Evolutionary conservation across 768 basidiomycete species (phyloP), one percentile per base, ranked within the genome.

Genomic region (Gymnopilus junonius): DNA sequence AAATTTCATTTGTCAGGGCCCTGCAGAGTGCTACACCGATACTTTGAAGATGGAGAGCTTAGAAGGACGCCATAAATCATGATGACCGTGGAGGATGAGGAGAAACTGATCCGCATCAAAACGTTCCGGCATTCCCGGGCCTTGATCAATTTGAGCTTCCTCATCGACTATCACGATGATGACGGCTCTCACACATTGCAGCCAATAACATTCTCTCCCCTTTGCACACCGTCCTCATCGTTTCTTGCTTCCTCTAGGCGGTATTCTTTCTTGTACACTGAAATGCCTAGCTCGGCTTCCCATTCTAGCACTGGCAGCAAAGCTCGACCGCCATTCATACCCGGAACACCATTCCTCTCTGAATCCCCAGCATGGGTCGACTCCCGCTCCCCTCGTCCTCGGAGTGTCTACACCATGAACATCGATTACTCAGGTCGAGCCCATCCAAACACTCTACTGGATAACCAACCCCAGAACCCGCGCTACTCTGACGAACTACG

Each of bases 361-460:
- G 58, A 59, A 48, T 59, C 58, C 14, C 58, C 54, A n/a, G 54
- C 54, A 5, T 55, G 39, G 35, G 37, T 55, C 4, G n/a, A 37
- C 34, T 40, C 35, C 54, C 15, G 37, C 29, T 15, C n/a, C n/a
- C n/a, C n/a, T n/a, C n/a, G n/a, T n/a, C n/a, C n/a, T n/a, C n/a
- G n/a, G n/a, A n/a, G n/a, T n/a, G n/a, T n/a, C n/a, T n/a, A n/a
- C n/a, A n/a, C n/a, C n/a, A n/a, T n/a, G n/a, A n/a, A 54, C 21
- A 21, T 55, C 8, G 54, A 39, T 20, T 8, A 27, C 12, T 17
- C 54, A 1, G 37, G 54, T 1, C 21, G 35, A n/a, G n/a, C n/a
- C n/a, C n/a, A n/a, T 7, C 37, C 23, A 3, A 23, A 39, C 15
- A 2, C 37, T n/a, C n/a, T n/a, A n/a, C n/a, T n/a, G 2, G 21